Base-by-base conservation (phyloP, 352 stramenopile genomes). In the Phytophthora vignae region DNA sequence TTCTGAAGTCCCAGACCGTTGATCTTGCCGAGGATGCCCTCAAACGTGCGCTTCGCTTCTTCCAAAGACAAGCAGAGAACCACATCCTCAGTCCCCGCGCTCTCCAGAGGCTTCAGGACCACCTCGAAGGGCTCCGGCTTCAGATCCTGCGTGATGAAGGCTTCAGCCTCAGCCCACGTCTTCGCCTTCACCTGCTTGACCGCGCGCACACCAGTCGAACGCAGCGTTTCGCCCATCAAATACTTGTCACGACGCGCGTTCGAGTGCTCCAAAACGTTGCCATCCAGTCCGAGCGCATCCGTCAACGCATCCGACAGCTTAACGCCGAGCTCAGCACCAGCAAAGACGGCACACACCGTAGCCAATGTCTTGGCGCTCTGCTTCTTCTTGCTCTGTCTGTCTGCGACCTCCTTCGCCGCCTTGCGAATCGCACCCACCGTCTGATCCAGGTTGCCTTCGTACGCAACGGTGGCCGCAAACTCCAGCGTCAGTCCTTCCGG, bases 241-340 rank as follows among this genome's bases (percentile, higher is more conserved):
- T 94, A 96, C 69, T 96, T 94, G 85, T 95, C 79, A 50, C 90
- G 69, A 54, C 88, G 76, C 2, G 89, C 89, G 21, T 74, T 78
- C n/a, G 82, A 92, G 60, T 87, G 85, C 48, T 84, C 64, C 71
- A 96, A 85, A 6, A 85, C 57, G 73, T 99, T 99, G 49, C 87
- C 90, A 6, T 88, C 72, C 3, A 98, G 64, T 4, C 86, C 85
- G 7, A 99, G 78, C 49, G 86, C 75, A 77, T 98, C 86, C 5
- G 84, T 90, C 19, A 99, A 81, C 27, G 82, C 72, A 84, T 98
- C 96, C 0, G 96, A 94, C 25, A 98, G 85, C 38, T 95, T 87
- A 4, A 99, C 97, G 40, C 96, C 96, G 0, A 97, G 91, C 75
- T 99, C 96, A 0, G 94, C 96, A 38, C 95, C 97, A 12, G 95